phyloP scores from a whole-genome alignment of 2,329 filamentous ascomycete genomes.

The Aspergillus sp. region DNA sequence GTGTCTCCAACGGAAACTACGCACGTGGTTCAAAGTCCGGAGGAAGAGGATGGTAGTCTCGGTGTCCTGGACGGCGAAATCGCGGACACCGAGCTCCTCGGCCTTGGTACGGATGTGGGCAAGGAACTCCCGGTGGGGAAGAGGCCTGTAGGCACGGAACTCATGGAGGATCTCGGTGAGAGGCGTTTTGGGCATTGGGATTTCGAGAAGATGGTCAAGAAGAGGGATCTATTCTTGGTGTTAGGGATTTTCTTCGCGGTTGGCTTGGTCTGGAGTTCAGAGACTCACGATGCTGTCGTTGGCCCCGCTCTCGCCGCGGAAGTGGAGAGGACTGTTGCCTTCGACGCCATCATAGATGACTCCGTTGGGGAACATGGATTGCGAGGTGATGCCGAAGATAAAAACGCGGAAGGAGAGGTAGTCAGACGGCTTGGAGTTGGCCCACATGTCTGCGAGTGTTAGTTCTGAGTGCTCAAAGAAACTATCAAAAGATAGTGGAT shows the following conservation, averaged over 20 bases:
- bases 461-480: conserved; percentile 4
- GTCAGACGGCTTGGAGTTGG: conserved; percentile 77
- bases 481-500: neutral
- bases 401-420: conserved; percentile 94
- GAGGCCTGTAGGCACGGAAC: conserved; percentile 86
- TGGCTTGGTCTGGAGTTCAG: neutral
- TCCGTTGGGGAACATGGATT: conserved; percentile 91
- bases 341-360: conserved; percentile 87
- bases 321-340: conserved; percentile 71
- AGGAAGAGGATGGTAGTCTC: conserved; percentile 50
- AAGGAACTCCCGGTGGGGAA: conserved; percentile 85
- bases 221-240: conserved; percentile 67
- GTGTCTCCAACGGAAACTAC: conserved; percentile 56
- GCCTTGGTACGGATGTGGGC: conserved; percentile 66
- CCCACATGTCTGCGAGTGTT: conserved; percentile 73
- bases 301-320: conserved; percentile 90
- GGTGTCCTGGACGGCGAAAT: conserved; percentile 43
- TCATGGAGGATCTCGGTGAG: conserved; percentile 86
- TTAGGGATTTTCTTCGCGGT: neutral
- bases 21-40: conserved; percentile 52
- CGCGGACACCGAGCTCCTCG: conserved; percentile 50
- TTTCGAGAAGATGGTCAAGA: conserved; percentile 82
- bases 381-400: conserved; percentile 93
- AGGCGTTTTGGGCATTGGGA: conserved; percentile 86
- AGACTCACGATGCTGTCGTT: conserved; percentile 80